Evolutionary conservation across 2,329 filamentous ascomycete species (phyloP), one percentile per base, ranked within the genome.

Genomic region (Ceratocystis cubensis): DNA sequence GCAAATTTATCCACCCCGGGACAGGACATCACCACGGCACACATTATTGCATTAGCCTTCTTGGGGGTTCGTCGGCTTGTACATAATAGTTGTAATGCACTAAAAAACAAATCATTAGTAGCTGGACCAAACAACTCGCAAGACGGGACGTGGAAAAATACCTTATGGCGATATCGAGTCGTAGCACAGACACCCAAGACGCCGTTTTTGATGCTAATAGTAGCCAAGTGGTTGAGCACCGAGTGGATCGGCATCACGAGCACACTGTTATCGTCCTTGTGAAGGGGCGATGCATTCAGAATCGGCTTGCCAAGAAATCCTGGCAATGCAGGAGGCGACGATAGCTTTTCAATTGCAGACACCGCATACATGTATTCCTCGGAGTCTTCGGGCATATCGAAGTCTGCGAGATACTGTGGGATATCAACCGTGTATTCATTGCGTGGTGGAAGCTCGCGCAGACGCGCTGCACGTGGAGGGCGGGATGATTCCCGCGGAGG

Each of bases 241-340:
- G 94, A 96, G 73, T 99, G 93, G 72, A 97, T 99, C 15, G 94
- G 94, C 83, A 96, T 93, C 71, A 91, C 94, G 70, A 99, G 79
- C 69, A 99, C 94, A 76, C 92, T 96, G 75, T 93, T 96, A 76
- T 99, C 94, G 74, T 99, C 94, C 79, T 97, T 97, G 81, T 96
- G 91, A 5, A 93, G 86, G 30, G 90, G 91, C 1, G 86, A 87
- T 62, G 89, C 89, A 75, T 99, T 99, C 70, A 99, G 78, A 68
- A 99, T 96, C 41, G 92, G 94, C 78, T 96, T 96, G 71, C 88
- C 89, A 63, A 99, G 78, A 78, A 97, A 97, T 62, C 94, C 85
- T 0, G 94, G 94, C 57, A 99, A 81, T 70, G 84, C 86, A 0
- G 94, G 94, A 4, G 94, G 93, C 28, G 86, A 85, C 0, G 91